Evolutionary conservation across 1,139 yeast genomes (phyloP).

Genomic region (Hansenula sp.): DNA sequence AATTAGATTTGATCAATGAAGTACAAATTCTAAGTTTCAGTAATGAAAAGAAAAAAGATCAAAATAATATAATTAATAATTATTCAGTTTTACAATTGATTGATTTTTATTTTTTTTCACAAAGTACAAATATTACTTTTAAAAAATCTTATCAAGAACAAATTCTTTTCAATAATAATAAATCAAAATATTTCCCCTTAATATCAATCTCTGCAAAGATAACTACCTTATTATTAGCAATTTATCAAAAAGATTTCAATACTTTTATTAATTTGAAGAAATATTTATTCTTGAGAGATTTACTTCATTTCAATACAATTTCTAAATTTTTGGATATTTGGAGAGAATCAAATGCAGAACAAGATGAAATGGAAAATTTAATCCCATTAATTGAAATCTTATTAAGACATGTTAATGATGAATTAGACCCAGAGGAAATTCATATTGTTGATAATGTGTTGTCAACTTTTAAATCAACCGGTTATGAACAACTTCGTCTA

Average conservation of each 20-base stretch:
- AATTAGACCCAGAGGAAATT: constrained; percentile 17
- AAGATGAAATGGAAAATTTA: constrained; percentile 48
- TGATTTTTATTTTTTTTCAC: constrained; percentile 49
- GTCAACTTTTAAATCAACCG: constrained; percentile 38
- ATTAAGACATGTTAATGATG: constrained; percentile 28
- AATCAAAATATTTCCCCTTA: constrained; percentile 18
- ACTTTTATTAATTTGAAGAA: constrained; percentile 35
- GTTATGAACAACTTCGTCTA: constrained; percentile 51
- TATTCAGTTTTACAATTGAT: constrained; percentile 29
- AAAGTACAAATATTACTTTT: constrained; percentile 53
- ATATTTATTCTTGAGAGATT: constrained; percentile 50
- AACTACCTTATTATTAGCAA: constrained; percentile 12
- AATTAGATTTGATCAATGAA: constrained; percentile 14
- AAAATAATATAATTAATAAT: constrained; percentile 9
- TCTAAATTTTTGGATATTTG: constrained; percentile 59
- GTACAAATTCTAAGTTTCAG: constrained; percentile 10
- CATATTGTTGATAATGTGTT: constrained; percentile 39
- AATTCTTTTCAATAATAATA: constrained; percentile 34
- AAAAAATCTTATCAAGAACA: constrained; percentile 59
- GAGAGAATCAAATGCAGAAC: constrained; percentile 61
- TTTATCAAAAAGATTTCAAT: constrained; percentile 7
- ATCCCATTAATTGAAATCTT: constrained; percentile 35
- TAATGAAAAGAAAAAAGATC: constrained; percentile 11
- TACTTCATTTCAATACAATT: constrained; percentile 54
- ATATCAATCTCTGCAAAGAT: constrained; percentile 15